Conservation (phyloP, 768 basidiomycete species). For the Amanita inopinata region DNA sequence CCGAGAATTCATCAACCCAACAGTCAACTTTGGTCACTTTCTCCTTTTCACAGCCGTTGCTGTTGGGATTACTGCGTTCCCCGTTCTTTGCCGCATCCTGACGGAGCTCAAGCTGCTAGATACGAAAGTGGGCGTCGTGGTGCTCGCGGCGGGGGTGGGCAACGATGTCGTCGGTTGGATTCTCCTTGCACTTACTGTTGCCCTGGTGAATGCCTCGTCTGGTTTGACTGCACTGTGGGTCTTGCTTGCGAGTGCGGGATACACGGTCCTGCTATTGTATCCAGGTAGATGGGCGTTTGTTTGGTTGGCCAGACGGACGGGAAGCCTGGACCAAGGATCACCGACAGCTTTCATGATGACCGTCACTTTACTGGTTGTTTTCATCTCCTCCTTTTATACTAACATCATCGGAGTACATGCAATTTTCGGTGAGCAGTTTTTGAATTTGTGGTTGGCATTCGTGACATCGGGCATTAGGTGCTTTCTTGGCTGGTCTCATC, state of each 20-base stretch:
- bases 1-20: conserved; percentile 45
- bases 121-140: conserved; percentile 76
- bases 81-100: conserved; percentile 77
- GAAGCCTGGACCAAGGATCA: conserved; percentile 60
- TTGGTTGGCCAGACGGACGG: conserved; percentile 59
- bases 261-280: conserved; percentile 54
- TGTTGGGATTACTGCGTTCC: conserved; percentile 74
- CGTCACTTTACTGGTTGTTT: conserved; percentile 61
- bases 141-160: conserved; percentile 75
- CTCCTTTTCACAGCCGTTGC: conserved; percentile 81
- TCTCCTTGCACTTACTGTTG: conserved; percentile 74
- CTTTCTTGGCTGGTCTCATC: conserved; percentile 74
- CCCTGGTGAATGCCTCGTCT: conserved; percentile 67
- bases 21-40: conserved; percentile 70
- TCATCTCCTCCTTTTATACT: conserved; percentile 73
- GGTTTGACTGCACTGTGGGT: conserved; percentile 77
- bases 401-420: conserved; percentile 76
- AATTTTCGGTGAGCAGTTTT: conserved; percentile 54
- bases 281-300: conserved; percentile 54
- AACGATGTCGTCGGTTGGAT: conserved; percentile 78
- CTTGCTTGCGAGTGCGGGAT: conserved; percentile 59
- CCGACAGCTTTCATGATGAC: conserved; percentile 77
- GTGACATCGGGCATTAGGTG: conserved; percentile 49
- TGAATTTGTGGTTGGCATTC: too few relatives aligned
- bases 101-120: conserved; percentile 75